Percentiles rank a stretch among this genome's conserved stretches.
Conservation (phyloP, 2,329 filamentous ascomycete genomes). For the Dactylonectria macrodidyma region DNA sequence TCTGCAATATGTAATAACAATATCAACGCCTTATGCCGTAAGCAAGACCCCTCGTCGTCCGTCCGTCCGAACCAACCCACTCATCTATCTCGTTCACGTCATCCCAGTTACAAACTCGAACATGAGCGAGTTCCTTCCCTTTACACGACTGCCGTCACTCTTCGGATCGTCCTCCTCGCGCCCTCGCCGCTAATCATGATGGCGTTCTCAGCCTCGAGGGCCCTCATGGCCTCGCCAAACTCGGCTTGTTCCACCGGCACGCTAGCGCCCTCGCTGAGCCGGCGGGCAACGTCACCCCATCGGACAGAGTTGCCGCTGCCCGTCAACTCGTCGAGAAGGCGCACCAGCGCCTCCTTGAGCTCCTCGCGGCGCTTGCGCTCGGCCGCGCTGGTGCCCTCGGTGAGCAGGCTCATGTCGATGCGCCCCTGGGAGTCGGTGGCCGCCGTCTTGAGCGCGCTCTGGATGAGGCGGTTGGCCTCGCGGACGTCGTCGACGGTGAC, state of each 20-base stretch:
- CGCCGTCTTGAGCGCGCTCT: conserved; percentile 93
- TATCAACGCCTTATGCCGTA: conserved; percentile 45
- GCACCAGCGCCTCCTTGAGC: conserved; percentile 84
- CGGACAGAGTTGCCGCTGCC: conserved; percentile 77
- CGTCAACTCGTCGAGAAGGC: conserved; percentile 85
- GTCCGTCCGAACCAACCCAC: conserved; percentile 25
- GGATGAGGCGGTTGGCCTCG: conserved; percentile 94
- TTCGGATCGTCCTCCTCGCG: conserved; percentile 83
- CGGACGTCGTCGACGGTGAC: conserved; percentile 88
- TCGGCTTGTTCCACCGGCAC: conserved; percentile 82
- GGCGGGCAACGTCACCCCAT: conserved; percentile 83
- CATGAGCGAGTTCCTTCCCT: conserved; percentile 15
- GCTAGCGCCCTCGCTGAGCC: conserved; percentile 79
- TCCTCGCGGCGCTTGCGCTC: conserved; percentile 88
- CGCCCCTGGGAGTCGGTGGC: conserved; percentile 95
- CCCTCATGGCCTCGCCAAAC: conserved; percentile 85
- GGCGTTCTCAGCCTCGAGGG: conserved; percentile 86
- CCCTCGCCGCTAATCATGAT: conserved; percentile 89
- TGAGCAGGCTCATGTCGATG: conserved; percentile 96
- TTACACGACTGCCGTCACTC: conserved; percentile 67
- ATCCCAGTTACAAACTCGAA: conserved; percentile 28
- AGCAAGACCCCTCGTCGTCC: conserved; percentile 31
- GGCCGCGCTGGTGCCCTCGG: conserved; percentile 92
- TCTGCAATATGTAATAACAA: conserved; percentile 31
- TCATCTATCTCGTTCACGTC: conserved; percentile 45